Evolutionary conservation across 495 filamentous ascomycete genomes (phyloP), one percentile per base, ranked within the genome.

Genomic region (Aspergillus homomorphus): DNA sequence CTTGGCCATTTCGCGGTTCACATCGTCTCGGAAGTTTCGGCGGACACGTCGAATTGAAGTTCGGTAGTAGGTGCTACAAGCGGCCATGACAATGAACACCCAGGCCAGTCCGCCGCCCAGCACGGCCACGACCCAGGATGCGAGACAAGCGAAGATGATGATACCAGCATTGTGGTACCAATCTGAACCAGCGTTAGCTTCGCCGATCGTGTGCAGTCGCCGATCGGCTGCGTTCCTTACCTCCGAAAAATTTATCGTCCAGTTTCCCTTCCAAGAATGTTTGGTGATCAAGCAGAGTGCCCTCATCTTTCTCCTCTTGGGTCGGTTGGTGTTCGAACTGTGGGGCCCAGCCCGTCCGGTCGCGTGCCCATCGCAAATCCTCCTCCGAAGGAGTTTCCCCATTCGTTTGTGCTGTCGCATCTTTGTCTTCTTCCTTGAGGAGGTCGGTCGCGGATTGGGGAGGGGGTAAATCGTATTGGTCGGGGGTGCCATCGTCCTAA

Each of bases 161-260:
- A 98, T 78, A 23, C 76, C 94, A 16, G 92, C 86, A 71, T 99
- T 98, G 70, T 98, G 91, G 71, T 97, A 98, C 94, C 94, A 99
- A 66, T 97, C 93, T 90, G 59, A 3, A 33, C 20, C 22, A 49
- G 14, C 12, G 54, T 64, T 26, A 60, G 59, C 44, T 8, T 19
- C n/a, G 4, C 18, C 14, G 15, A 38, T 12, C 33, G 5, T 38
- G 33, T 12, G 33, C 33, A 12, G 4, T 5, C 2, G 33, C 4
- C 2, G 12, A 38, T 38, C 33, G 33, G 12, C 33, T 38, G 33
- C 12, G 4, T 5, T 71, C 82, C 63, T 73, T 28, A 90, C 89
- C 90, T 66, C 94, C 94, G 72, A 87, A 99, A 70, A 92, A 92
- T 66, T 92, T 89, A 62, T 99, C 94, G 21, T 91, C 83, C 20